phyloP scores from a whole-genome alignment of 257 asterid species.

The Solanum commersonii region DNA sequence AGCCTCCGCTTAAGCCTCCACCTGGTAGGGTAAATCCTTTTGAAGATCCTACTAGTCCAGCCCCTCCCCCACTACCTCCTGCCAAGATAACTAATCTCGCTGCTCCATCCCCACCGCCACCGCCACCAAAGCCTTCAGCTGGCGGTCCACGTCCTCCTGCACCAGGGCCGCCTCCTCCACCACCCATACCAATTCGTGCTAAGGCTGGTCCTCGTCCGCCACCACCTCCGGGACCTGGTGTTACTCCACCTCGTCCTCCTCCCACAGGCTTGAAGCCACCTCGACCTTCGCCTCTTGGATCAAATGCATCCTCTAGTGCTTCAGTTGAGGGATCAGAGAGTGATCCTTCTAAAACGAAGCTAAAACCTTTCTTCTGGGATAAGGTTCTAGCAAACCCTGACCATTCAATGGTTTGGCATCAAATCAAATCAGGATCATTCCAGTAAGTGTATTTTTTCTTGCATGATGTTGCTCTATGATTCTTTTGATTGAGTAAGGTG shows the following conservation, averaged over 20 bases:
- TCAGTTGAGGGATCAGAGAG: constrained; percentile 31
- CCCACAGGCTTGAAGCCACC: constrained; percentile 44
- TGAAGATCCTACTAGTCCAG: constrained; percentile 6
- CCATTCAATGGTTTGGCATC: constrained; percentile 95
- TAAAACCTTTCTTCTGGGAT: constrained; percentile 99
- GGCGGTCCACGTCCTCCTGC: constrained; percentile 23
- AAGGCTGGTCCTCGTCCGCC: constrained; percentile 14
- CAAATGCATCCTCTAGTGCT: constrained; percentile 27
- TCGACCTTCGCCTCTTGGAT: constrained; percentile 38
- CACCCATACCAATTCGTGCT: constrained; percentile 9
- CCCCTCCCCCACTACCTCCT: constrained; percentile 4
- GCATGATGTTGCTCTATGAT: neutral
- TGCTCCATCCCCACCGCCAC: constrained; percentile 22
- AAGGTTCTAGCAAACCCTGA: constrained; percentile 87
- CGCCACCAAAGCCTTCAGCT: constrained; percentile 21
- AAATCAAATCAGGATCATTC: constrained; percentile 87
- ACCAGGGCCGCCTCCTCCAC: constrained; percentile 23
- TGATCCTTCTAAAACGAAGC: constrained; percentile 53
- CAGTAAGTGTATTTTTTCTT: constrained; percentile 46
- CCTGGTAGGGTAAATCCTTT: constrained; percentile 49
- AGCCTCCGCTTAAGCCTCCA: constrained; percentile 55
- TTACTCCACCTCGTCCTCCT: constrained; percentile 33
- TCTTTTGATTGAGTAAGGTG: neutral
- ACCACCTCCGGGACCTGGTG: constrained; percentile 27
- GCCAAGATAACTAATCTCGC: neutral